Evolutionary conservation across 441 rosid species (phyloP).

Genomic region (Adansonia grandidieri): DNA sequence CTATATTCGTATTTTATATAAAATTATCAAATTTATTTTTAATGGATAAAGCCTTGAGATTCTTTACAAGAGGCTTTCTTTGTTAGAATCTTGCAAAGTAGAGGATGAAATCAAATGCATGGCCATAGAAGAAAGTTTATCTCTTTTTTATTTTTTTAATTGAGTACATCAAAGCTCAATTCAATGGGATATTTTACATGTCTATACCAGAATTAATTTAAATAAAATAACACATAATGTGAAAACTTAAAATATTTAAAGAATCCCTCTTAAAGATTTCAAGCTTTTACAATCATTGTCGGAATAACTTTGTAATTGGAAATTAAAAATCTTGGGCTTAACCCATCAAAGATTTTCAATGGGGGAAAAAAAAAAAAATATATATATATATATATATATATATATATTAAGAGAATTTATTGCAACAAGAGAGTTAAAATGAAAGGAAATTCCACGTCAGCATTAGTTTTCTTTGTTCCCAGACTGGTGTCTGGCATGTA

Average conservation of each 20-base stretch:
- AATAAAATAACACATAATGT: background rate
- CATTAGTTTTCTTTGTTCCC: background rate
- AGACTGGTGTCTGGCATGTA: background rate
- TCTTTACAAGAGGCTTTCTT: background rate
- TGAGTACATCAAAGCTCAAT: background rate
- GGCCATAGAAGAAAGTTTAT: background rate
- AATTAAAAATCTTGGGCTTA: no score
- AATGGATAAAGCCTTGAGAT: background rate
- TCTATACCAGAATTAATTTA: background rate
- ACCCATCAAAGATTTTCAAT: background rate
- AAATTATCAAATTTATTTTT: background rate
- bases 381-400: no score
- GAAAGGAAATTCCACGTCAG: background rate
- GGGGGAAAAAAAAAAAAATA: background rate
- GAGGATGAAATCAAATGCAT: background rate
- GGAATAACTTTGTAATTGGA: no score
- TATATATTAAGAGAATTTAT: no score
- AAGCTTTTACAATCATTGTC: no score
- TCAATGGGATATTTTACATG: background rate
- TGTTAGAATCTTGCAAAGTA: background rate
- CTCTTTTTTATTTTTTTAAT: background rate
- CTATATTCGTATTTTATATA: no score
- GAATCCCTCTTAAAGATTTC: no score
- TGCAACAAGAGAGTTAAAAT: no score
- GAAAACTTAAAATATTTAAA: background rate